Base-by-base conservation (phyloP, 1,139 yeast species). In the Magnusiomyces clavatus region DNA sequence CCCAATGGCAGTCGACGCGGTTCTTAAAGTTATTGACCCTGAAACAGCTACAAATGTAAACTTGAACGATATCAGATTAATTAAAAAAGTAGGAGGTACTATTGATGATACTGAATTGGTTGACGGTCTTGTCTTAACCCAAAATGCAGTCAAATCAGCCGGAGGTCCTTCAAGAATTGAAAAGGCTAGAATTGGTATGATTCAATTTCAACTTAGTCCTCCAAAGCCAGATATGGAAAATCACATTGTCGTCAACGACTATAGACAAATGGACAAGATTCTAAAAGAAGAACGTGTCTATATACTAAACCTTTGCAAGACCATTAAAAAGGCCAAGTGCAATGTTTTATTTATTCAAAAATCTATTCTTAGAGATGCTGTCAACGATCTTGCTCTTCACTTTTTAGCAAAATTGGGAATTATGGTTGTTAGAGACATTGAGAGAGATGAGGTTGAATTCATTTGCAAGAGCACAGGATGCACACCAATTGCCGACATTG, bases 181-280 rank as follows among this genome's bases (percentile, higher is more conserved):
- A 68, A 92, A 90, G 75, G 98, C 98, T 29, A 78, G 76, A 59
- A 88, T 92, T 61, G 99, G 94, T 12, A 77, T 92, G 62, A 79
- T 92, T 58, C 99, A 94, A 71, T 92, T 92, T 74, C 98, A 92
- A 71, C 76, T 92, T 57, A 89, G 97, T 36, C 98, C 99, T 45
- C 99, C 99, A 61, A 92, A 92, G 68, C 99, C 99, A 42, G 99
- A 92, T 67, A 87, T 94, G 85, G 98, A 92, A 71, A 92, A 92
- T 68, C 92, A 90, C 66, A 94, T 92, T 54, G 96, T 94, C 51
- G 97, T 92, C 51, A 92, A 87, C 67, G 99, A 92, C 69, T 92
- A 92, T 73, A 81, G 98, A 72, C 98, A 94, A 71, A 92, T 92
- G 99, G 99, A 92, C 72, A 92, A 90, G 74, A 92, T 92, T 61